Base-by-base conservation (phyloP, 805 yeast species). In the Wickerhamomyces alni region DNA sequence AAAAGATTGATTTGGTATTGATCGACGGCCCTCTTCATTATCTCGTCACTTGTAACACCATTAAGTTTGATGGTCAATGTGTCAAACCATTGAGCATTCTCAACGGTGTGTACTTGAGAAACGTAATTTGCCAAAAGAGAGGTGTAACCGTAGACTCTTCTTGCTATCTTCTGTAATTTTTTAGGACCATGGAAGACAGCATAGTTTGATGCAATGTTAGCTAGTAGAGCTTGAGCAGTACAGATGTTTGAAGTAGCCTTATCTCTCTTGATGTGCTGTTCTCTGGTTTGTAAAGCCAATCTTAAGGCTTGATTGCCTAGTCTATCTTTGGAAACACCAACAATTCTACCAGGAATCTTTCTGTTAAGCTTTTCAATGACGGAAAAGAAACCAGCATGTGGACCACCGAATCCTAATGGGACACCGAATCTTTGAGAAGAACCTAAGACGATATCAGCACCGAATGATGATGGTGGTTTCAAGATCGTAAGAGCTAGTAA, bases 361-460 rank as follows among this genome's bases (percentile, higher is more conserved):
- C 99, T 78, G 58, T 87, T 86, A 51, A 83, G 72, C 40, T 78
- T 73, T 43, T 80, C 77, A n/a, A 77, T 72, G 30, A 91, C 95
- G 8, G 98, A 87, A 53, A 93, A 89, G 66, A 87, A 93, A 1
- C 96, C 99, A 35, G 99, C 98, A 62, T 93, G 99, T 4, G 99
- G 99, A 17, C 99, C 99, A 56, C 99, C 99, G 59, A 80, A 93
- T 7, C 98, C 99, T 69, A 91, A 76, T 40, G 99, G 98, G 30
- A 91, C 97, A 55, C 99, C 99, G 53, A 93, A 87, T 62, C 99
- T 74, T 70, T 93, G 99, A 5, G 97, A 75, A 8, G 88, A 78
- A 35, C 99, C 99, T 33, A 93, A 68, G 2, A 83, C 96, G 37
- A 93, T 83, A 60, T 93, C 99, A 32, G 98, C 98, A 40, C 87